A percentile compares a stretch with the other conserved stretches of the same genome.
Conservation (phyloP, 2,329 filamentous ascomycete species). For the Aspergillus pseudoglaucus region DNA sequence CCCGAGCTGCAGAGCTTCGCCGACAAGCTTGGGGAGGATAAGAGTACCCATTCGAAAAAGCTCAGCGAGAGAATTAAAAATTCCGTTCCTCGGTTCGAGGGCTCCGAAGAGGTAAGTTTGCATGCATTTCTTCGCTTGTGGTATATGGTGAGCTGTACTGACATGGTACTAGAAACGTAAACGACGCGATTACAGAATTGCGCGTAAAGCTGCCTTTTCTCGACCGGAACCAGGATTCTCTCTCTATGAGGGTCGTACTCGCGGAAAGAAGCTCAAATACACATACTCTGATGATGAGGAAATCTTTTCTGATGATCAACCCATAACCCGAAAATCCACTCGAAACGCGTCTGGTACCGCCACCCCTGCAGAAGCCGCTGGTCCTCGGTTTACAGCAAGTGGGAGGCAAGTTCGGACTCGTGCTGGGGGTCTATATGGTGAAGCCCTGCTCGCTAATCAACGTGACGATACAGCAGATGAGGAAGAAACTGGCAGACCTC, state of each 20-base stretch:
- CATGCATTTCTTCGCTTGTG: neutral
- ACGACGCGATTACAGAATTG: constrained; percentile 82
- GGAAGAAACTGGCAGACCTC: constrained; percentile 31
- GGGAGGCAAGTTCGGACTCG: constrained; percentile 67
- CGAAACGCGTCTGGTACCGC: constrained; percentile 63
- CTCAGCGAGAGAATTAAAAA: constrained; percentile 70
- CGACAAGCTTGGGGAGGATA: constrained; percentile 71
- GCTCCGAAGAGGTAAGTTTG: constrained; percentile 70
- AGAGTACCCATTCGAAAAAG: constrained; percentile 70
- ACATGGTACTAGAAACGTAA: constrained; percentile 65
- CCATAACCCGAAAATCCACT: constrained; percentile 58
- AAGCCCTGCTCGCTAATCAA: constrained; percentile 51
- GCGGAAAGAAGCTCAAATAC: constrained; percentile 93
- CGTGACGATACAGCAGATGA: constrained; percentile 43
- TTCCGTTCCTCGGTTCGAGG: constrained; percentile 84
- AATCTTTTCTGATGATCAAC: constrained; percentile 55
- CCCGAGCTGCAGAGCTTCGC: constrained; percentile 73
- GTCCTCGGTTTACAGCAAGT: constrained; percentile 68
- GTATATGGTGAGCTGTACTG: constrained; percentile 6
- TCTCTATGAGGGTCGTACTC: constrained; percentile 89
- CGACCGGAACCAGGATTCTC: constrained; percentile 85
- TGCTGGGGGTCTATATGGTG: constrained; percentile 50
- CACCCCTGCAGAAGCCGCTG: constrained; percentile 63
- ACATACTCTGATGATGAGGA: constrained; percentile 89
- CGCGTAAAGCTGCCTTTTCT: constrained; percentile 79